A percentile compares a stretch with the other conserved stretches of the same genome.
Evolutionary conservation across 371 early-diverging fungal species (phyloP).

Genomic region (Mucor irregularis): DNA sequence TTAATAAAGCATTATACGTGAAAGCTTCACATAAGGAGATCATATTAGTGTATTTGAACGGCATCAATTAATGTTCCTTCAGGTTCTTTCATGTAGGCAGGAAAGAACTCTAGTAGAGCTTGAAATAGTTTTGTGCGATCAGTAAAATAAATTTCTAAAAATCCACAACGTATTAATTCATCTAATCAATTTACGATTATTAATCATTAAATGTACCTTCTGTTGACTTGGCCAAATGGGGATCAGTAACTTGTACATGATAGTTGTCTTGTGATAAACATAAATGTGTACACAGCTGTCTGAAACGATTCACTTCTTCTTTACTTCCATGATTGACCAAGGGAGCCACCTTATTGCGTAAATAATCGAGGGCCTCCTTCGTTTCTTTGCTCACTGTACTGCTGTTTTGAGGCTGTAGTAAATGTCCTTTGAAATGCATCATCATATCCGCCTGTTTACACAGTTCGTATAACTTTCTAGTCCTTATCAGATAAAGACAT

Average conservation of each 20-base stretch:
- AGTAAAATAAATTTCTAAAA: conserved; percentile 6
- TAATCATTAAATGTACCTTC: not conserved
- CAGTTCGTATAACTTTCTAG: conserved; percentile 69
- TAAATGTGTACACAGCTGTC: conserved; percentile 62
- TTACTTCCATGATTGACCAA: conserved; percentile 67
- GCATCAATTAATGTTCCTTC: conserved; percentile 68
- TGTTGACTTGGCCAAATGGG: not conserved
- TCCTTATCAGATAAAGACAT: conserved; percentile 63
- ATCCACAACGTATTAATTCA: too few relatives aligned
- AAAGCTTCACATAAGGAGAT: too few relatives aligned
- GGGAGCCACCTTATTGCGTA: conserved; percentile 61
- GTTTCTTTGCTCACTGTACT: conserved; percentile 15
- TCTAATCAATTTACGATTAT: too few relatives aligned
- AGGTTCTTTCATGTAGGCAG: conserved; percentile 74
- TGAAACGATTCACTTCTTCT: conserved; percentile 64
- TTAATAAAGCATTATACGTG: too few relatives aligned
- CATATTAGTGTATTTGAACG: too few relatives aligned
- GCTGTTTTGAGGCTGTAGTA: too few relatives aligned
- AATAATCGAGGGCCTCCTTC: conserved; percentile 63
- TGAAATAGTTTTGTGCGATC: conserved; percentile 65
- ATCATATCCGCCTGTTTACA: conserved; percentile 31
- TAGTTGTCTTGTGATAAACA: conserved; percentile 31
- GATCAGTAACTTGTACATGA: not conserved
- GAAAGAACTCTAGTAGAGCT: conserved; percentile 66
- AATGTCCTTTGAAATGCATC: conserved; percentile 32